Evolutionary conservation across 306 rosid genomes (phyloP).

Genomic region (Parietaria judaica): DNA sequence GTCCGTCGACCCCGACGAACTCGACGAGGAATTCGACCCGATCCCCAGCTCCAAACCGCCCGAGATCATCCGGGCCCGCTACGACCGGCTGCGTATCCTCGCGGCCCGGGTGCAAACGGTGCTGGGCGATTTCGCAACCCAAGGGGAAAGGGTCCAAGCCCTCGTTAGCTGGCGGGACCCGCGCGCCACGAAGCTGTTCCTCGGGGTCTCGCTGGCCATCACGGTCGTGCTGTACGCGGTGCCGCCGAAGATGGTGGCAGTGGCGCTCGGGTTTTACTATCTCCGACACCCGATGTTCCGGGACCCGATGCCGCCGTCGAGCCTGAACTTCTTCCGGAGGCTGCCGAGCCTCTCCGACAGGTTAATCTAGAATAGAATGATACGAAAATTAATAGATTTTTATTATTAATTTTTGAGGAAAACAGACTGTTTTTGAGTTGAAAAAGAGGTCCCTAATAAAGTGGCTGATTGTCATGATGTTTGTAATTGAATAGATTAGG

Average conservation of each 20-base stretch:
- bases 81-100: slow-evolving; percentile 70
- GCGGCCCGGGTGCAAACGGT: slow-evolving; percentile 87
- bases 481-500: slow-evolving; percentile 5
- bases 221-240: slow-evolving; percentile 31
- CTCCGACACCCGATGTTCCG: slow-evolving; percentile 58
- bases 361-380: slow-evolving; percentile 42
- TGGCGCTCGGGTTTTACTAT: slow-evolving; percentile 73
- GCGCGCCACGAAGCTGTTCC: slow-evolving; percentile 59
- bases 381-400: neutral
- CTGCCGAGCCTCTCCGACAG: slow-evolving; percentile 87
- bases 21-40: slow-evolving; percentile 85
- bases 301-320: slow-evolving; percentile 42
- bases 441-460: slow-evolving; percentile 29
- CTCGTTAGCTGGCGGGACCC: slow-evolving; percentile 94
- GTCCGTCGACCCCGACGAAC: slow-evolving; percentile 68
- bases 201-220: slow-evolving; percentile 36
- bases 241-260: slow-evolving; percentile 75
- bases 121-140: slow-evolving; percentile 90
- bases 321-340: slow-evolving; percentile 46
- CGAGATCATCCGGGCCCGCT: slow-evolving; percentile 53
- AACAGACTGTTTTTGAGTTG: slow-evolving; percentile 29
- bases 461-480: slow-evolving; percentile 47
- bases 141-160: slow-evolving; percentile 86
- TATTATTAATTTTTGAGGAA: slow-evolving; percentile 18
- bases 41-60: slow-evolving; percentile 78